phyloP scores from a whole-genome alignment of 2,329 filamentous ascomycete species.

The Torrubiellomyces zombiae region DNA sequence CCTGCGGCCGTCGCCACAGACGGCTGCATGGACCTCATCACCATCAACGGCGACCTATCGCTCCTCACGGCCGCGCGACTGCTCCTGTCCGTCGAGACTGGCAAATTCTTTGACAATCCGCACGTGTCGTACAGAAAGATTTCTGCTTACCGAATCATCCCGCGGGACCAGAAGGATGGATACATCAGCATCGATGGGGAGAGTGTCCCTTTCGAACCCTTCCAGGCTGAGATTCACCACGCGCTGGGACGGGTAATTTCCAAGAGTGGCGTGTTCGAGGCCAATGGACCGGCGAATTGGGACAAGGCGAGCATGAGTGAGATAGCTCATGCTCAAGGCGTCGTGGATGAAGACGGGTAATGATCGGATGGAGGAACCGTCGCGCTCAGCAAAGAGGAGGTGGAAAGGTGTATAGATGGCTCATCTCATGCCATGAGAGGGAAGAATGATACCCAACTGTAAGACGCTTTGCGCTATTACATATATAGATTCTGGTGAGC shows the following conservation, averaged over 20 bases:
- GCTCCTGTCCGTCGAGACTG: slow-evolving; percentile 54
- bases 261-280: slow-evolving; percentile 58
- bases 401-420: no score
- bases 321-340: slow-evolving; percentile 10
- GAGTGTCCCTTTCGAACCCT: slow-evolving; percentile 67
- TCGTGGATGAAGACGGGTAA: slow-evolving; percentile 3
- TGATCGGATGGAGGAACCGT: no score
- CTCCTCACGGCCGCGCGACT: slow-evolving; percentile 50
- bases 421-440: no score
- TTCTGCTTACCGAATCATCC: slow-evolving; percentile 70
- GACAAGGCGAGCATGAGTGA: slow-evolving; percentile 21
- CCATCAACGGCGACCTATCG: slow-evolving; percentile 59
- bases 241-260: slow-evolving; percentile 75
- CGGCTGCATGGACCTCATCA: slow-evolving; percentile 72
- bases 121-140: slow-evolving; percentile 73
- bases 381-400: no score
- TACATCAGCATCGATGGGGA: slow-evolving; percentile 95
- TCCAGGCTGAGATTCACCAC: slow-evolving; percentile 78
- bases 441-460: no score
- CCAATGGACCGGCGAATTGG: slow-evolving; percentile 35
- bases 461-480: no score
- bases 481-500: no score
- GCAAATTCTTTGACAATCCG: slow-evolving; percentile 63
- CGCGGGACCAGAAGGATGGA: slow-evolving; percentile 52
- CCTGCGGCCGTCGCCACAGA: slow-evolving; percentile 66